Percentiles rank a stretch among this genome's conserved stretches.
Conservation (phyloP, 176 grass and related monocot species). For the Carex pumila region DNA sequence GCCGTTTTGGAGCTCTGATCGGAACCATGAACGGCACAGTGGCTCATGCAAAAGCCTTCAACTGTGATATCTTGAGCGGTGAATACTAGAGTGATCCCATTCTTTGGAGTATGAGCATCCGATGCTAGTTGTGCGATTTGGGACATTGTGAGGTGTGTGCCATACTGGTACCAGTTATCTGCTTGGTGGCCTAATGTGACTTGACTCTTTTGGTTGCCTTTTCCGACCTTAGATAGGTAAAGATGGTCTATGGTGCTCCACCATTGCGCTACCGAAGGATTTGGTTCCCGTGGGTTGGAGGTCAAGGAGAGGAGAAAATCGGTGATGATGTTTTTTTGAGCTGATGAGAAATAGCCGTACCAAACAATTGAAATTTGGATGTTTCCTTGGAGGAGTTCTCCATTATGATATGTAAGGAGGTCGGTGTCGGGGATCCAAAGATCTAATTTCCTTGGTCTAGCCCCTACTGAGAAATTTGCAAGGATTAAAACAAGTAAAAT, state of each 20-base stretch:
- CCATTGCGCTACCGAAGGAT: constrained; percentile 39
- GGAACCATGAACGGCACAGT: constrained; percentile 47
- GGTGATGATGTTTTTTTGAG: constrained; percentile 65
- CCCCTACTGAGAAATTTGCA: constrained; percentile 9
- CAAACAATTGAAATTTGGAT: constrained; percentile 52
- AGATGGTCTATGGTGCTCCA: constrained; percentile 31
- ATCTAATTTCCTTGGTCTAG: constrained; percentile 33
- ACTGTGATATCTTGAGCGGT: constrained; percentile 63
- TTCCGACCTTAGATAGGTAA: constrained; percentile 20
- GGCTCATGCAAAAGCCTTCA: constrained; percentile 53
- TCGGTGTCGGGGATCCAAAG: constrained; percentile 33
- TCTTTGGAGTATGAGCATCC: neutral
- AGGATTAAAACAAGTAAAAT: constrained; percentile 16
- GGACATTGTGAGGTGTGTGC: constrained; percentile 39
- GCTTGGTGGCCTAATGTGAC: constrained; percentile 36
- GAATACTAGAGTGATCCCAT: constrained; percentile 44
- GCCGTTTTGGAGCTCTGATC: constrained; percentile 31
- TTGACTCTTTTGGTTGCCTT: constrained; percentile 2
- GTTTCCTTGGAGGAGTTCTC: constrained; percentile 50
- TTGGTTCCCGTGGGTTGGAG: neutral
- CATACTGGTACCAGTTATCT: constrained; percentile 31
- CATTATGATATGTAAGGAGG: constrained; percentile 61
- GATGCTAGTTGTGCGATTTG: constrained; percentile 42
- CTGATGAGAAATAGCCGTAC: constrained; percentile 52
- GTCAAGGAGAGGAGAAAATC: constrained; percentile 69